A percentile compares a stretch with the other conserved stretches of the same genome.
Conservation (phyloP, 2,329 filamentous ascomycete genomes). For the Arthroderma uncinatum region DNA sequence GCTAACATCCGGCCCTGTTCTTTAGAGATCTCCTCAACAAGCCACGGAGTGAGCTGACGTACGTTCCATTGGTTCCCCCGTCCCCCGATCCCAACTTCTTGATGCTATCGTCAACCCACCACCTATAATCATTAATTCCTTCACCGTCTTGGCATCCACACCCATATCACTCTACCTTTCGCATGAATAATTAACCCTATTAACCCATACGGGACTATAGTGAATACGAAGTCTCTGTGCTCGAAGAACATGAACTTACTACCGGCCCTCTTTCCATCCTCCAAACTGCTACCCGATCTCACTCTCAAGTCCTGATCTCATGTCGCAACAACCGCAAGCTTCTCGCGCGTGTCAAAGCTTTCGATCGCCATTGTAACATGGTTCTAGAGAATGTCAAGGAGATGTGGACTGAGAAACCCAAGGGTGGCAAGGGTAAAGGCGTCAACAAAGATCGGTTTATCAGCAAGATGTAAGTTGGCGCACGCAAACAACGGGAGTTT, state of each 20-base stretch:
- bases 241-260: slow-evolving; percentile 70
- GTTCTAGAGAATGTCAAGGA: slow-evolving; percentile 94
- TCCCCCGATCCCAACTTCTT: neutral
- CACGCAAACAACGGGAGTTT: neutral
- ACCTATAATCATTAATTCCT: neutral
- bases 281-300: slow-evolving; percentile 87
- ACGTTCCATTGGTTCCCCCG: slow-evolving; percentile 31
- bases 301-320: slow-evolving; percentile 92
- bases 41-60: slow-evolving; percentile 85
- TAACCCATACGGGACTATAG: slow-evolving; percentile 35
- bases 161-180: slow-evolving; percentile 11
- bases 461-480: slow-evolving; percentile 70
- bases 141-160: slow-evolving; percentile 11
- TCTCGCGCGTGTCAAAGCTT: slow-evolving; percentile 92
- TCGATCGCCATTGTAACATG: slow-evolving; percentile 99
- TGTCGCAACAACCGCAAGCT: slow-evolving; percentile 98
- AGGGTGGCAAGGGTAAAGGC: slow-evolving; percentile 77
- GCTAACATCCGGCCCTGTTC: slow-evolving; percentile 7
- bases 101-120: slow-evolving; percentile 11
- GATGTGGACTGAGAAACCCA: slow-evolving; percentile 97
- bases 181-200: slow-evolving; percentile 16
- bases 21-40: slow-evolving; percentile 76
- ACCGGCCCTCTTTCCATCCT: slow-evolving; percentile 81
- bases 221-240: slow-evolving; percentile 79
- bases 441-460: slow-evolving; percentile 98